phyloP scores from a whole-genome alignment of 2,329 filamentous ascomycete genomes.

The Cytospora mali region DNA sequence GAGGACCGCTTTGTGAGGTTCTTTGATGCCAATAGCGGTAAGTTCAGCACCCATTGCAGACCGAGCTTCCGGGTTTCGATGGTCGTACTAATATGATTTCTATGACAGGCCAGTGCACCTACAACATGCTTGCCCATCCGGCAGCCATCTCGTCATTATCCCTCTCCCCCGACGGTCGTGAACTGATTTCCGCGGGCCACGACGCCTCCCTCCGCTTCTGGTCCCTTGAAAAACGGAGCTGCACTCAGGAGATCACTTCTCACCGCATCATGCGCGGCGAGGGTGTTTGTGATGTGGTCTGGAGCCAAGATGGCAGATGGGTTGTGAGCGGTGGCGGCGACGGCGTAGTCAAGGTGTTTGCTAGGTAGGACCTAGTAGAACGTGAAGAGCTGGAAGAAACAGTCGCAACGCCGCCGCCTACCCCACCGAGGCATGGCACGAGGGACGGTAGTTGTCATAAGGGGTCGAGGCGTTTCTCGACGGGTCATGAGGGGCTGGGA shows the following conservation, averaged over 20 bases:
- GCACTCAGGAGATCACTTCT: constrained; percentile 91
- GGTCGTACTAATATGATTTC: constrained; percentile 27
- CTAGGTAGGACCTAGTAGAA: constrained; percentile 45
- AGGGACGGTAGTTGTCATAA: not conserved
- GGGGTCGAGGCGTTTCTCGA: not conserved
- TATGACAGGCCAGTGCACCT: constrained; percentile 93
- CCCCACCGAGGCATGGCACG: constrained; percentile 20
- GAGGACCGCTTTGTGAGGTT: constrained; percentile 96
- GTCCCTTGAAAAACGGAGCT: constrained; percentile 93
- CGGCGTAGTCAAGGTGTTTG: constrained; percentile 92
- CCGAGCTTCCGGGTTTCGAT: not conserved
- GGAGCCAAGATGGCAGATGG: constrained; percentile 93
- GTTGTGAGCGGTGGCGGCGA: constrained; percentile 94
- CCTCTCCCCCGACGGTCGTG: constrained; percentile 87
- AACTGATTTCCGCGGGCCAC: constrained; percentile 94
- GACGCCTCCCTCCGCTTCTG: constrained; percentile 96
- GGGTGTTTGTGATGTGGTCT: constrained; percentile 90
- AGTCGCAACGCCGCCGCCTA: constrained; percentile 11
- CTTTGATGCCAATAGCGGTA: constrained; percentile 98
- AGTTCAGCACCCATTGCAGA: constrained; percentile 41
- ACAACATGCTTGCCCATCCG: constrained; percentile 96
- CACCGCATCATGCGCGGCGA: constrained; percentile 95
- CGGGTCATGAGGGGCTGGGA: not conserved
- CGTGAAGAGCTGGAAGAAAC: not conserved
- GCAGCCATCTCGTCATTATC: constrained; percentile 90